phyloP scores from a whole-genome alignment of 495 filamentous ascomycete species.

The Penicillium nucicola region DNA sequence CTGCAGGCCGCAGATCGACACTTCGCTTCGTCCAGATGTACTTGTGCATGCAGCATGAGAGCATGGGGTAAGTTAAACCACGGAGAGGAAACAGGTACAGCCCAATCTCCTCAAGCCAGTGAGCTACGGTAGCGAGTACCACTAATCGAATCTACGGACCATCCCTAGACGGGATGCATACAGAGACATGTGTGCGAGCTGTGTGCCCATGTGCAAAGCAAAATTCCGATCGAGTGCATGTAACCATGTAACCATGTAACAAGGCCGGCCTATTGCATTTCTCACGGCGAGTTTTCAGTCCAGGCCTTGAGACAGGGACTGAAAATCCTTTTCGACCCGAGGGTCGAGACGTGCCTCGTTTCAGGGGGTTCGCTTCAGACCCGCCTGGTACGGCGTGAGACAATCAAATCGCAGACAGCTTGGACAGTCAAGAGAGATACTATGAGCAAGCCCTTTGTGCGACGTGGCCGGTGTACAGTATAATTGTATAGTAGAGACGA shows the following conservation, averaged over 20 bases:
- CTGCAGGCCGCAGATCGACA: constrained; percentile 13
- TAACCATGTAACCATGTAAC: neutral
- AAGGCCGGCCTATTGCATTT: neutral
- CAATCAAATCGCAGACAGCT: neutral
- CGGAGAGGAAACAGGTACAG: too few species aligned
- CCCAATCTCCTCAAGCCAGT: too few species aligned
- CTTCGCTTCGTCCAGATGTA: neutral
- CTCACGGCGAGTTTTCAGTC: neutral
- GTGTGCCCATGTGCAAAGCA: neutral
- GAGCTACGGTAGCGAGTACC: too few species aligned
- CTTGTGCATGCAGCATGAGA: neutral
- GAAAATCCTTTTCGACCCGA: neutral
- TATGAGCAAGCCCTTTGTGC: neutral
- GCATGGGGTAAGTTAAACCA: too few species aligned
- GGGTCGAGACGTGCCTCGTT: constrained; percentile 2
- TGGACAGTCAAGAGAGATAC: neutral
- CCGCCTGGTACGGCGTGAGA: neutral
- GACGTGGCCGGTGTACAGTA: neutral
- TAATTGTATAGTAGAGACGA: too few species aligned
- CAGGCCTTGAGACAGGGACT: constrained; percentile 10
- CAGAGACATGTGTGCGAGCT: neutral
- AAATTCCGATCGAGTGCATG: neutral
- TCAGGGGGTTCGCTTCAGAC: constrained; percentile 2
- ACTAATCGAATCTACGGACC: too few species aligned
- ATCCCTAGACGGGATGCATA: too few species aligned